Evolutionary conservation across 345 rosid species (phyloP), one percentile per base, ranked within the genome.

Genomic region (Kandelia obovata): DNA sequence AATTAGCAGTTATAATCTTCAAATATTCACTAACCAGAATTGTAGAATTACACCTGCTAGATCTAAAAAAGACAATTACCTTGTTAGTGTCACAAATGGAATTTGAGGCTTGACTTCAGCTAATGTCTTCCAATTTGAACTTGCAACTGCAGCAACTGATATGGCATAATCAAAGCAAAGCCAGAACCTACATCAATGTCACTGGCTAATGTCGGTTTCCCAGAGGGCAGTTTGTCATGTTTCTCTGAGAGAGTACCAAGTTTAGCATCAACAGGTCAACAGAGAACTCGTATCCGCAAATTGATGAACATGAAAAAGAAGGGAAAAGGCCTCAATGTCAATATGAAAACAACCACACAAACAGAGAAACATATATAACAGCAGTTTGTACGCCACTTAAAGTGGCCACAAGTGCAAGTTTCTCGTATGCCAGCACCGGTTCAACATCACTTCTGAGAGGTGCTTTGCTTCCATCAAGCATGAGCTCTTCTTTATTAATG

Each of bases 391-490:
- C 96, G 30, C 92, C 88, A 66, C 90, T 83, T 58, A 95, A 75
- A 81, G 77, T 77, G 75, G 98, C 98, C 73, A 73, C 69, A 57
- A 96, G 99, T 27, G 79, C 76, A 37, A 95, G 87, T 64, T 78
- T 84, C 80, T 92, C 98, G 39, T 85, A 78, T 71, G 96, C 89
- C 79, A 95, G 77, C 61, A 85, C 76, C 51, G 88, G 88, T 84
- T 89, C 90, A 77, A 86, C 30, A 88, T 85, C 92, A 68, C 92
- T 88, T 73, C 92, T 90, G 70, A 81, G 68, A 57, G 97, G 98
- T 68, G 94, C 93, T 70, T 92, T 96, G 81, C 96, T 95, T 69
- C 99, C 99, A 80, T 95, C 94, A 55, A 95, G 98, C 67, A 92
- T 58, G 53, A 92, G 78, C 60, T 95, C 96, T 69, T 87, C 90